Evolutionary conservation across 805 yeast genomes (phyloP).

Genomic region (Teunomyces panamensis): DNA sequence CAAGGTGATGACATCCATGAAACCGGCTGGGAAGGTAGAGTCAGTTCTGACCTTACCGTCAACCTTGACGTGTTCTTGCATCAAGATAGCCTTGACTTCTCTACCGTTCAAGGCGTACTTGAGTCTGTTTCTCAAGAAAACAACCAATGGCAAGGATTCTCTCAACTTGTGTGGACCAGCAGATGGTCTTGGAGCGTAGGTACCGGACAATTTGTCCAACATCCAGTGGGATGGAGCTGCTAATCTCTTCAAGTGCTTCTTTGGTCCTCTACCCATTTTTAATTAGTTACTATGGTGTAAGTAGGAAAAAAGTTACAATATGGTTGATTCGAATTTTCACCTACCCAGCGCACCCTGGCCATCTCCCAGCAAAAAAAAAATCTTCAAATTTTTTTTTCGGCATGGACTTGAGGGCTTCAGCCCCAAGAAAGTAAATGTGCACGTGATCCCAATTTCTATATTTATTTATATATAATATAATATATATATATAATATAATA

Average conservation of each 20-base stretch:
- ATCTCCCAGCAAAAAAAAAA: background rate
- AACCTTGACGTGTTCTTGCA: slow-evolving; percentile 33
- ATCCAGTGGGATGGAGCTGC: slow-evolving; percentile 39
- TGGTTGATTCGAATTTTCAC: background rate
- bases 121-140: slow-evolving; percentile 33
- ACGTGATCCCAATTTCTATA: slow-evolving; percentile 2
- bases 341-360: background rate
- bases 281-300: slow-evolving; percentile 1
- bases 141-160: slow-evolving; percentile 32
- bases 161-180: slow-evolving; percentile 36
- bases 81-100: slow-evolving; percentile 33
- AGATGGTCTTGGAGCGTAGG: slow-evolving; percentile 35
- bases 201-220: slow-evolving; percentile 37
- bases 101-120: slow-evolving; percentile 35
- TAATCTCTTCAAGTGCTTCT: slow-evolving; percentile 36
- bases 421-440: background rate
- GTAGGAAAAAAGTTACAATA: background rate
- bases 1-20: slow-evolving; percentile 31
- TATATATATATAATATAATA: background rate
- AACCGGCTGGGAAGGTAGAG: slow-evolving; percentile 32
- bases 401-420: background rate
- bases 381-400: background rate
- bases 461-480: no score
- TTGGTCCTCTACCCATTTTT: slow-evolving; percentile 76
- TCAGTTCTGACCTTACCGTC: slow-evolving; percentile 35